Conservation (phyloP, 805 yeast species). For the Hanseniaspora mollemarum region DNA sequence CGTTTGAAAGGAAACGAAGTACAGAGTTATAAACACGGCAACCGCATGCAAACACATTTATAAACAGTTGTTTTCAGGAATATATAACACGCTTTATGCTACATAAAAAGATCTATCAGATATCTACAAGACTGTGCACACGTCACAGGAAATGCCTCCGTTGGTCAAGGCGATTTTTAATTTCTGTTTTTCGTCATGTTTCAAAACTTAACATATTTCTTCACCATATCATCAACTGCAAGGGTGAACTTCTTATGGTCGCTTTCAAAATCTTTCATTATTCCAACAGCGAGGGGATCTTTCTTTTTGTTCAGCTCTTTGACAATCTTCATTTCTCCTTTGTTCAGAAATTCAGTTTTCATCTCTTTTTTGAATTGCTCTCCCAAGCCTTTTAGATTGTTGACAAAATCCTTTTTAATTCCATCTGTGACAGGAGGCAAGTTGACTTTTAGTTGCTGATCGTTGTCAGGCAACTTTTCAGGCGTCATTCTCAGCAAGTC, state of each 20-base stretch:
- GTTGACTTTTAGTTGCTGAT: constrained; percentile 60
- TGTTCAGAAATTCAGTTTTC: not conserved
- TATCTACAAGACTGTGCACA: too few species aligned
- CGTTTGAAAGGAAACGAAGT: not conserved
- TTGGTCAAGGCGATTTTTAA: not conserved
- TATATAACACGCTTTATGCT: too few species aligned
- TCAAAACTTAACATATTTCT: not conserved
- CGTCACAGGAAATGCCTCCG: too few species aligned
- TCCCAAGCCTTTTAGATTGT: not conserved
- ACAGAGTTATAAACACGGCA: not conserved
- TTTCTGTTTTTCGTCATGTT: too few species aligned
- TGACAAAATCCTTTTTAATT: constrained; percentile 17
- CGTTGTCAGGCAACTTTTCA: constrained; percentile 58
- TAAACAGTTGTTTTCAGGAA: too few species aligned
- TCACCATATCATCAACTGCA: not conserved
- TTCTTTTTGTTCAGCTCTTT: not conserved
- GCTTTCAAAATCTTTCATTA: constrained; percentile 4
- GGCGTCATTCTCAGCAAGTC: constrained; percentile 74
- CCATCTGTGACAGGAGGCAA: constrained; percentile 59
- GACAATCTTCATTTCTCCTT: not conserved
- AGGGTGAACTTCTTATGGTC: not conserved
- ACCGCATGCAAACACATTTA: too few species aligned
- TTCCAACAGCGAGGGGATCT: not conserved
- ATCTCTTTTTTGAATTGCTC: not conserved
- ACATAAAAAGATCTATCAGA: not conserved